A percentile compares a stretch with the other conserved stretches of the same genome.
Conservation (phyloP, 176 grass and related monocot genomes). For the Bothriochloa decipiens region DNA sequence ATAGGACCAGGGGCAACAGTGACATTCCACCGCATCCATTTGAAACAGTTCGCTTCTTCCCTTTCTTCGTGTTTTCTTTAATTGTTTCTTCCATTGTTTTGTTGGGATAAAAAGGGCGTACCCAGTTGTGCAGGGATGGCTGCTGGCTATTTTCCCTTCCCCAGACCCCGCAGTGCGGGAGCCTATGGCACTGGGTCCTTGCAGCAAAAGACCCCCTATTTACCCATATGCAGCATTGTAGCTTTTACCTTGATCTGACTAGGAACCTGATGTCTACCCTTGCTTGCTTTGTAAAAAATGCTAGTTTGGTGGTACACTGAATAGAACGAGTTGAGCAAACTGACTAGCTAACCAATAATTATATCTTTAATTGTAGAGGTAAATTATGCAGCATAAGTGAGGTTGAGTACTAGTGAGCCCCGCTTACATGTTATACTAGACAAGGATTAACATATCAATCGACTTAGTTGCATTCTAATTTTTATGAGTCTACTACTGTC, state of each 20-base stretch:
- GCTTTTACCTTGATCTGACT: constrained; percentile 21
- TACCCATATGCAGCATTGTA: neutral
- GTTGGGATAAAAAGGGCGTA: no score
- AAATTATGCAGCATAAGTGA: constrained; percentile 13
- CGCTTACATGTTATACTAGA: neutral
- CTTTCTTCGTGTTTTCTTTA: constrained; percentile 34
- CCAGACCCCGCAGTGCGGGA: no score
- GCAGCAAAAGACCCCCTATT: constrained; percentile 1
- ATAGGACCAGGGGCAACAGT: constrained; percentile 66
- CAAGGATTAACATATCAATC: neutral
- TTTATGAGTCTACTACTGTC: neutral
- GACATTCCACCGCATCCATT: constrained; percentile 71
- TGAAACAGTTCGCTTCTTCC: constrained; percentile 58
- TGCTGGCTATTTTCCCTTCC: no score
- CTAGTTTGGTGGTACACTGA: constrained; percentile 5
- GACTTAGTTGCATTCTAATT: neutral
- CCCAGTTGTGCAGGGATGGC: no score
- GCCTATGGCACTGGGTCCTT: no score
- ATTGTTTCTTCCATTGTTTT: constrained; percentile 29
- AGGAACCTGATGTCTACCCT: neutral
- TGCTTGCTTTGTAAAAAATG: constrained; percentile 28
- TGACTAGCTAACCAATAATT: neutral
- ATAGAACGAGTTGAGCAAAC: neutral
- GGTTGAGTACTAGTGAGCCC: neutral
- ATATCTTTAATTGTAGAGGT: constrained; percentile 30